A percentile compares a stretch with the other conserved stretches of the same genome.
Evolutionary conservation across 2,329 filamentous ascomycete species (phyloP).

Genomic region (Tolypocladium capitatum): DNA sequence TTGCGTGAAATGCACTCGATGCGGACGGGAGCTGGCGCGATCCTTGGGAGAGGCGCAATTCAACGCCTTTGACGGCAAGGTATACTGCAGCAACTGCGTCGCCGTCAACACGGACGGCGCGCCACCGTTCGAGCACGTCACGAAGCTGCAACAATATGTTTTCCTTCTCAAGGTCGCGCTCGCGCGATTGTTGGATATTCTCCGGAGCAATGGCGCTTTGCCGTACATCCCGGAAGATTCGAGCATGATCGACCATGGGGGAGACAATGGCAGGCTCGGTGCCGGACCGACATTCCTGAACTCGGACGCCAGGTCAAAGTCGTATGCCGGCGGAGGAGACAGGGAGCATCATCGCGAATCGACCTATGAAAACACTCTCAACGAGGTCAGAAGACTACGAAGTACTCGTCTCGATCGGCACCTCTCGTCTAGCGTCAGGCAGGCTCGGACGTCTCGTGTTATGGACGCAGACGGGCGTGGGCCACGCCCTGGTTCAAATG

Average conservation of each 20-base stretch:
- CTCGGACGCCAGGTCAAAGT: slow-evolving; percentile 60
- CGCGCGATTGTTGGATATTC: slow-evolving; percentile 74
- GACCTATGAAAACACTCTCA: slow-evolving; percentile 89
- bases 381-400: slow-evolving; percentile 80
- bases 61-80: slow-evolving; percentile 51
- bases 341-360: slow-evolving; percentile 48
- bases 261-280: slow-evolving; percentile 2
- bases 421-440: slow-evolving; percentile 82
- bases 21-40: slow-evolving; percentile 51
- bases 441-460: slow-evolving; percentile 78
- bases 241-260: slow-evolving; percentile 22
- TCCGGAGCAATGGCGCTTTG: slow-evolving; percentile 70
- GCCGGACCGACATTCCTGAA: slow-evolving; percentile 30
- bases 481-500: slow-evolving; percentile 62
- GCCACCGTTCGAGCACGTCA: slow-evolving; percentile 56
- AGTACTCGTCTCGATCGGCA: slow-evolving; percentile 93
- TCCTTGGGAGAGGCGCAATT: slow-evolving; percentile 57
- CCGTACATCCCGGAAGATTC: slow-evolving; percentile 56
- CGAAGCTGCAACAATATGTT: slow-evolving; percentile 85
- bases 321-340: slow-evolving; percentile 46
- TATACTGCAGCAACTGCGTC: slow-evolving; percentile 60
- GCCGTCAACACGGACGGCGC: slow-evolving; percentile 38
- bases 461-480: slow-evolving; percentile 54
- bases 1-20: slow-evolving; percentile 65
- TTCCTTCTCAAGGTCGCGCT: slow-evolving; percentile 86